phyloP scores from a whole-genome alignment of 192 early-diverging fungal species.

The Coemansia sp. region DNA sequence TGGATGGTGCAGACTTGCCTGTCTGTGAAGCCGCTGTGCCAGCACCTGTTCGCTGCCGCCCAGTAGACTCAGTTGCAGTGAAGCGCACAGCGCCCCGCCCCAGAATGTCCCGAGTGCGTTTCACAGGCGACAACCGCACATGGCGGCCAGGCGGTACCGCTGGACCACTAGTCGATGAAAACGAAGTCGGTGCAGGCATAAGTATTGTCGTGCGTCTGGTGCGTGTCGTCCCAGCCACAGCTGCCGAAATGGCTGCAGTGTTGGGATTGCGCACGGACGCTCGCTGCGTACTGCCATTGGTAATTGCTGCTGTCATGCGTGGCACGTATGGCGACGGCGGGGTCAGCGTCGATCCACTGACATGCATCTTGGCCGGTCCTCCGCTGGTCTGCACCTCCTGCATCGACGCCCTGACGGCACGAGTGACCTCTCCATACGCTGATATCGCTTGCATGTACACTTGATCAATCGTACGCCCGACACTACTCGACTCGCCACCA shows the following conservation, averaged over 20 bases:
- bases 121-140: conserved; percentile 21
- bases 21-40: too few relatives aligned
- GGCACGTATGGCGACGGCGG: conserved; percentile 41
- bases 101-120: conserved; percentile 13
- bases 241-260: conserved; percentile 35
- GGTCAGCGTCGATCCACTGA: conserved; percentile 30
- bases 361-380: conserved; percentile 29
- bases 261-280: conserved; percentile 14
- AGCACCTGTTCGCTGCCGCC: too few relatives aligned
- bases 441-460: conserved; percentile 49
- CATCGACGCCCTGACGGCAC: conserved; percentile 26
- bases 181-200: conserved; percentile 6
- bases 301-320: neutral
- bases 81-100: conserved; percentile 25
- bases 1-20: too few relatives aligned
- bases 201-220: conserved; percentile 11
- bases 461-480: conserved; percentile 21
- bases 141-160: conserved; percentile 6
- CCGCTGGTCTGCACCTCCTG: conserved; percentile 25
- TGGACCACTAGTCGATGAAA: neutral
- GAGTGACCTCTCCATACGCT: conserved; percentile 38
- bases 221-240: conserved; percentile 43
- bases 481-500: neutral
- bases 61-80: conserved; percentile 1
- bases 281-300: neutral